phyloP scores from a whole-genome alignment of 257 asterid species.

The Knoxia roxburghii region DNA sequence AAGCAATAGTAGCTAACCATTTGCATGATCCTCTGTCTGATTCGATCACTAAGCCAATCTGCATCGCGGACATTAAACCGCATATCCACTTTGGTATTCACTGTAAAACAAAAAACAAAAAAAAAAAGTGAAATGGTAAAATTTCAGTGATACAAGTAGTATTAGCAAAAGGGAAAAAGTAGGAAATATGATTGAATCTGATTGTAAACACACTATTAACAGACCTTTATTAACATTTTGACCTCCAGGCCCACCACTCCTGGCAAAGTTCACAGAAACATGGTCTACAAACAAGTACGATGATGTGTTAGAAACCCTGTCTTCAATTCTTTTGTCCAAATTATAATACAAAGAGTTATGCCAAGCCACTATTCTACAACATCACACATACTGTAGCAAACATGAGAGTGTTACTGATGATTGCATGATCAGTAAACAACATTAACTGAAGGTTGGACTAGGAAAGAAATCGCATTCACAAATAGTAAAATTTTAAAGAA shows the following conservation, averaged over 20 bases:
- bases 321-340: background rate
- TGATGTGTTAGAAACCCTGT: slow-evolving; percentile 1
- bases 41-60: slow-evolving; percentile 71
- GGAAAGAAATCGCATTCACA: background rate
- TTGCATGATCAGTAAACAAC: background rate
- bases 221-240: slow-evolving; percentile 87
- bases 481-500: slow-evolving; percentile 11
- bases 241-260: slow-evolving; percentile 94
- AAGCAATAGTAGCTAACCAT: slow-evolving; percentile 47
- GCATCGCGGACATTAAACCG: slow-evolving; percentile 83
- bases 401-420: background rate
- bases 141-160: slow-evolving; percentile 4
- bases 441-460: background rate
- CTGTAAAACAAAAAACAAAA: slow-evolving; percentile 27
- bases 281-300: slow-evolving; percentile 48
- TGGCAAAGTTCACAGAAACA: slow-evolving; percentile 73
- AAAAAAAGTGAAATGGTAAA: too few relatives aligned
- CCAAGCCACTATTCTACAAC: background rate
- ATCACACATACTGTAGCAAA: background rate
- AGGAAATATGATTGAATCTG: too few relatives aligned
- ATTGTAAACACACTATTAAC: slow-evolving; percentile 17
- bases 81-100: slow-evolving; percentile 95
- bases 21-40: slow-evolving; percentile 74
- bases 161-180: slow-evolving; percentile 9
- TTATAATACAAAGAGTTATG: background rate